Evolutionary conservation across 176 grass and related monocot genomes (phyloP), one percentile per base, ranked within the genome.

Genomic region (Guadua angustifolia): DNA sequence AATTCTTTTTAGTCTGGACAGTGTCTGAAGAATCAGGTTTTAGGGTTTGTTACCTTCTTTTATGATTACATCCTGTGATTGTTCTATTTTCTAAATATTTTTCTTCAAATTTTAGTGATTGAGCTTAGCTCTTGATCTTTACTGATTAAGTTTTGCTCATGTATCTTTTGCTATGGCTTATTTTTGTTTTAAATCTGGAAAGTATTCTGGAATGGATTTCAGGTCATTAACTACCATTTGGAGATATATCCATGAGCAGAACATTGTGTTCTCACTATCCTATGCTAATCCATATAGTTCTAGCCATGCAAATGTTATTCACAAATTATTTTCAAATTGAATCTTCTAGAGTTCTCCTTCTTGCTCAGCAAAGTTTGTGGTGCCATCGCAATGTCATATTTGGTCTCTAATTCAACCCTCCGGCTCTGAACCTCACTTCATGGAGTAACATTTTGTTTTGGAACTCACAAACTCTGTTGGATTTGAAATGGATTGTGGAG

Each of bases 121-220:
- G 26, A 53, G 25, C 12, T 74, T 52, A 74, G 8, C 58, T 46
- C 24, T 64, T 64, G 16, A 78, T 16, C 39, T 38, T 49, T 24
- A 74, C 4, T 63, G 44, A 63, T 73, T 73, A 18, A 64, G 17
- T 79, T 79, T 67, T 80, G 26, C 16, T 49, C 8, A 62, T 18
- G 4, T 70, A 14, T 46, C n/a, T 32, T n/a, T 55, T 69, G 19
- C 12, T 22, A 71, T 62, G 22, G 8, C 5, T 71, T 26, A 71
- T 45, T 22, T n/a, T 2, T 73, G 69, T 22, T 21, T 70, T 22
- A 26, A 70, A 24, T 10, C 11, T 39, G 5, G 17, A 14, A 66
- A 5, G 6, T 66, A 22, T 18, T 35, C 22, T 10, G 4, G 6
- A 22, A 59, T 59, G 56, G 18, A 17, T 26, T 72, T 46, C 46